Evolutionary conservation across 1,284 basidiomycete genomes (phyloP).

Genomic region (Phlebopus sp.): DNA sequence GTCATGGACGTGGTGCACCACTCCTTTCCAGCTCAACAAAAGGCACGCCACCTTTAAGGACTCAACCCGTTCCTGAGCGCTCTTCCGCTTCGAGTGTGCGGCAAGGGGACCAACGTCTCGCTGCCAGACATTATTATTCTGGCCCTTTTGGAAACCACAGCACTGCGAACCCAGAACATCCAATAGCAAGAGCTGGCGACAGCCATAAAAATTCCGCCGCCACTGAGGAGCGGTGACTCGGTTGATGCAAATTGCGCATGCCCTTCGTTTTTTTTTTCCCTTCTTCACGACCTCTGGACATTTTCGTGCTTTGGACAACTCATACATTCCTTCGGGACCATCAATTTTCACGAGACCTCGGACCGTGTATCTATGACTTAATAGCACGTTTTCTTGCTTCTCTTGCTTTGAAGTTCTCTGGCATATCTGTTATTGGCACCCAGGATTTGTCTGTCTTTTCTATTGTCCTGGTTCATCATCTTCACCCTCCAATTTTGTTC

Average conservation of each 20-base stretch:
- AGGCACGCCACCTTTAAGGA: constrained; percentile 16
- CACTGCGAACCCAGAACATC: constrained; percentile 13
- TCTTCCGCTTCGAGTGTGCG: constrained; percentile 13
- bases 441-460: constrained; percentile 8
- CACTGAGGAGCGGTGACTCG: constrained; percentile 10
- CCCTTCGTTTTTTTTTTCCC: constrained; percentile 7
- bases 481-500: constrained; percentile 10
- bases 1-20: constrained; percentile 19
- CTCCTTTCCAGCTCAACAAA: constrained; percentile 18
- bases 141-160: constrained; percentile 22
- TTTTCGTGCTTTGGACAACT: constrained; percentile 16
- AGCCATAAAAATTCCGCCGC: constrained; percentile 20
- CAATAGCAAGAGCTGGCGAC: constrained; percentile 19
- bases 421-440: constrained; percentile 10
- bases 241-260: constrained; percentile 1
- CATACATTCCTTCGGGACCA: constrained; percentile 5
- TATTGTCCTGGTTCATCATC: constrained; percentile 4
- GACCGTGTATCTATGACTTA: constrained; percentile 30
- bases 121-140: constrained; percentile 18
- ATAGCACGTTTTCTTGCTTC: constrained; percentile 28
- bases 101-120: constrained; percentile 20
- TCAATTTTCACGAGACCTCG: constrained; percentile 13
- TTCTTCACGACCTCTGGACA: constrained; percentile 5
- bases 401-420: constrained; percentile 15
- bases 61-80: constrained; percentile 20